Base-by-base conservation (phyloP, 2,329 filamentous ascomycete species). In the Diaporthe sp. region DNA sequence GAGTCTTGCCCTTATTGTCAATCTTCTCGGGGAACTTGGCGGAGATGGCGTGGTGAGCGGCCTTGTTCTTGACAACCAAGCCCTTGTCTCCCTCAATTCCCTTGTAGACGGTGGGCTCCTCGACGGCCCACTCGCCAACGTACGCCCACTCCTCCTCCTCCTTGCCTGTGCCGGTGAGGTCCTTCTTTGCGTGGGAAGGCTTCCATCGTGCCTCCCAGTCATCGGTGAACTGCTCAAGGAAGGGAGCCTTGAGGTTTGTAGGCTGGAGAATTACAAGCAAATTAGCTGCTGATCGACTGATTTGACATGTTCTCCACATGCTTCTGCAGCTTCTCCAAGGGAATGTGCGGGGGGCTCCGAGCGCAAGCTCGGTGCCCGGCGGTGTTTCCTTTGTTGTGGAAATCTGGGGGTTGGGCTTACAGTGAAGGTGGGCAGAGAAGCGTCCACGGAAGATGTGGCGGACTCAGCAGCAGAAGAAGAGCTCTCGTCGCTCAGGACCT, bases 21-120 rank as follows among this genome's bases (percentile, higher is more conserved):
- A 99, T 94, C 87, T 94, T 94, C 90, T 97, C 95, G 85, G 94
- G 92, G 89, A 99, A 98, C 88, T 98, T 98, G 88, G 97, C 95
- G 68, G 97, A 99, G 86, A 99, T 99, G 89, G 97, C 97, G 87
- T 99, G 97, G 88, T 99, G 97, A 81, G 97, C 97, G 80, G 97
- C 97, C 79, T 94, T 91, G 89, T 98, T 98, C 93, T 99, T 99
- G 86, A 98, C 92, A 78, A 99, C 96, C 81, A 99, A 92, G 86
- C 96, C 97, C 89, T 97, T 97, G 88, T 98, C 96, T 78, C 95
- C 95, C 82, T 95, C 93, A 81, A 98, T 97, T 81, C 95, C 97
- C 89, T 97, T 97, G 86, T 94, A 93, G 82, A 97, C 92, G 77
- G 88, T 88, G 72, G 97, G 97, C 91, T 98, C 97, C 89, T 99